Base-by-base conservation (phyloP, 495 filamentous ascomycete species). In the Daldinia concentrica region DNA sequence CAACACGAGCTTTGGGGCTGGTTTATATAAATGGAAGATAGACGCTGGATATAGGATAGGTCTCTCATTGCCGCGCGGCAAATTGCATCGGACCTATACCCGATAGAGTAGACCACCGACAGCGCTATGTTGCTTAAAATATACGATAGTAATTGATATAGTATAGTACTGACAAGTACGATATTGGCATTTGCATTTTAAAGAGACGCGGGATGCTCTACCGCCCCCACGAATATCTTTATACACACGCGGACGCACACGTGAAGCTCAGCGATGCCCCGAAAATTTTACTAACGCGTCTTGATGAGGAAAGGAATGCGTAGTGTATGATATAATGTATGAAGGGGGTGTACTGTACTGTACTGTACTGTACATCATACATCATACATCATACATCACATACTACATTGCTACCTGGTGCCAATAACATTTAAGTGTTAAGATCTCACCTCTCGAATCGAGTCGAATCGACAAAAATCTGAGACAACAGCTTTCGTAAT, bases 51-150 rank as follows among this genome's bases (percentile, higher is more conserved):
- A 48, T 48, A 48, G 17, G 41, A 12, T 12, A 5, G n/a, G 34
- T 73, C 51, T 57, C 54, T 24, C 70, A 36, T 68, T 73, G 62
- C 70, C 70, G 70, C 70, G 70, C 70, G 70, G 70, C 43, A 73
- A 73, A 73, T 41, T 65, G 61, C 65, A 59, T 59, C 26, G 39
- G 54, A 48, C 17, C 60, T 39, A 57, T 68, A 57, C 64, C 60
- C 48, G 55, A 64, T 69, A 59, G 32, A 64, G 58, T 22, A 43
- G 41, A 63, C 15, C 6, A 43, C 29, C 45, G 54, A 17, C 11
- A 57, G 41, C 34, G 50, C 50, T 68, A 29, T 27, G 50, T 48
- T 54, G 50, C 50, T 54, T 48, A 50, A 62, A 62, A 50, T 51
- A 50, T 61, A 30, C 24, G 30, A 58, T 29, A 12, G 2, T 52